These are phyloP conservation scores for Boletellus ananiceps DNA, from an alignment of 768 basidiomycete genomes.

Conservation along the genomic window DNA sequence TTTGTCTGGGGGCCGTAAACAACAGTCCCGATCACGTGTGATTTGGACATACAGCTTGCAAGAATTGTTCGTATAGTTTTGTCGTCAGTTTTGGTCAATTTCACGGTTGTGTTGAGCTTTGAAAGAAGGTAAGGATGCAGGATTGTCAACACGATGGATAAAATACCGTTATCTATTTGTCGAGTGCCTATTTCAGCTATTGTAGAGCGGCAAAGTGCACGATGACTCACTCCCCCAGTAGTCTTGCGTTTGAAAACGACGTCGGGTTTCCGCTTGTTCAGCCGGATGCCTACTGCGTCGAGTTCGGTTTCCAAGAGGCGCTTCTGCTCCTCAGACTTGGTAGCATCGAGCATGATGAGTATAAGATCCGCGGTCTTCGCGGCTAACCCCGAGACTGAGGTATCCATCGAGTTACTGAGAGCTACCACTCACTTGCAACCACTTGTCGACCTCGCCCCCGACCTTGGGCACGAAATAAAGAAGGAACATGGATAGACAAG, in stretches of 20 bases:
- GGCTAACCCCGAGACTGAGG: constrained; percentile 35
- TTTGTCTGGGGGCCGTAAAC: constrained; percentile 52
- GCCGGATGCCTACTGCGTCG: constrained; percentile 92
- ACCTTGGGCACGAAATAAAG: constrained; percentile 34
- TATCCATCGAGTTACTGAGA: background rate
- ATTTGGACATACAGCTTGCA: constrained; percentile 62
- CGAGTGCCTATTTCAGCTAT: background rate
- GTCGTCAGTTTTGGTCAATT: constrained; percentile 91
- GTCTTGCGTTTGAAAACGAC: constrained; percentile 92
- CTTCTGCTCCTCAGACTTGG: constrained; percentile 89
- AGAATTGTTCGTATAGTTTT: constrained; percentile 91
- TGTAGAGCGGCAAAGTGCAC: background rate
- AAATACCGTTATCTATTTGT: constrained; percentile 61
- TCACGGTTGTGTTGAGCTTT: constrained; percentile 86
- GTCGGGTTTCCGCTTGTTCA: constrained; percentile 89
- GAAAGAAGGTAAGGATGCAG: background rate
- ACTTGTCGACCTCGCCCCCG: constrained; percentile 95
- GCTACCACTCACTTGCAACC: constrained; percentile 62
- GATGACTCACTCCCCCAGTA: constrained; percentile 74
- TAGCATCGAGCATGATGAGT: constrained; percentile 88
- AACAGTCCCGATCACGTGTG: background rate
- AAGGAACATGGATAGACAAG: background rate
- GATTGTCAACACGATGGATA: background rate
- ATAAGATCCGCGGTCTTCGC: constrained; percentile 93
- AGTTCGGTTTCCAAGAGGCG: constrained; percentile 86